Conservation (phyloP, 305 asterid genomes). For the Galium porrigens region DNA sequence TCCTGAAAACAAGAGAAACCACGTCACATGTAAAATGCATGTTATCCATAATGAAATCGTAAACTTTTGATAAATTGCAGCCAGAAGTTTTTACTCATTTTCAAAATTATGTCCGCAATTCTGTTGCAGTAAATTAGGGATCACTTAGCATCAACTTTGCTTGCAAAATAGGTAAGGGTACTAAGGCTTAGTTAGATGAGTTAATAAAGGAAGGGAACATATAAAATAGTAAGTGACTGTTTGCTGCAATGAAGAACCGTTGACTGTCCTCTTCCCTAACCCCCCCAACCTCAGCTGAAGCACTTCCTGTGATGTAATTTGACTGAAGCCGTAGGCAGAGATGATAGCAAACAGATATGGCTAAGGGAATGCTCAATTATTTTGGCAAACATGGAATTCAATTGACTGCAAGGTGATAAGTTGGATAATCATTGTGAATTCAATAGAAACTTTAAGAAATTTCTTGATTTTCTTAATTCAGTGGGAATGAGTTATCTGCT, state of each 20-base stretch:
- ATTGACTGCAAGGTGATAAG: background rate
- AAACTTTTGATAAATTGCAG: background rate
- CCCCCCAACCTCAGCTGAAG: too few species aligned
- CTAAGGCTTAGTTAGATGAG: too few species aligned
- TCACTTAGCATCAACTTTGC: background rate
- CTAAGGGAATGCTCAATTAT: background rate
- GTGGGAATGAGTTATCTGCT: background rate
- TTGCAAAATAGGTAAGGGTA: background rate
- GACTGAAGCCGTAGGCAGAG: background rate
- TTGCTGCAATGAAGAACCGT: too few species aligned
- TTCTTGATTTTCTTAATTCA: too few species aligned
- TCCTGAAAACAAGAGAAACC: slow-evolving; percentile 30
- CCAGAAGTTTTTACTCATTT: background rate
- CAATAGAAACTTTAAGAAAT: too few species aligned
- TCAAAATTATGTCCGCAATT: background rate
- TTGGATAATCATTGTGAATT: background rate
- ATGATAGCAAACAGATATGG: background rate
- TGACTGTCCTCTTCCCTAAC: too few species aligned
- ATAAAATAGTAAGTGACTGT: too few species aligned
- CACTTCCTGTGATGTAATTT: background rate
- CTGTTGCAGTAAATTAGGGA: background rate
- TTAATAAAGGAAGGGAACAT: too few species aligned
- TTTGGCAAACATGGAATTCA: background rate
- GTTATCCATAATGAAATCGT: background rate
- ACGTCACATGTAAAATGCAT: background rate